Evolutionary conservation across 352 stramenopile species (phyloP), one percentile per base, ranked within the genome.

Genomic region (Globisporangium canariense): DNA sequence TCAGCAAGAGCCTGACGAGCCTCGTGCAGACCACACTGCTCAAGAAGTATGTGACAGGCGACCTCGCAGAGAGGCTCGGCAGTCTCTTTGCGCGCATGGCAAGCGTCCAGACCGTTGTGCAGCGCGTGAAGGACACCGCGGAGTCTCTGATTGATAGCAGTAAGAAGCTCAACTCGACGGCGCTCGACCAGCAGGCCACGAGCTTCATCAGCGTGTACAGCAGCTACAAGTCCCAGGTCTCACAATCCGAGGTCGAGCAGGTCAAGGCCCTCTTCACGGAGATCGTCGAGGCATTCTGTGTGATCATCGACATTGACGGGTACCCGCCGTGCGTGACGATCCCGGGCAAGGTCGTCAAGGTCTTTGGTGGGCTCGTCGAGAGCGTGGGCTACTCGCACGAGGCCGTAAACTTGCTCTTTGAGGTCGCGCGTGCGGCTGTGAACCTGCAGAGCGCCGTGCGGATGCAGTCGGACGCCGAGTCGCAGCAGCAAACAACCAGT

Each of bases 1-100:
- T 54, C 49, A 54, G 49, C 49, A 54, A 54, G 49, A 54, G 49
- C 49, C 49, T 54, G 5, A 54, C 49, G 25, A 54, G 36, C 49
- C 49, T 54, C 22, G 49, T 54, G 22, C 49, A 54, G 22, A 54
- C 49, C 4, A 54, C 49, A 20, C 49, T 36, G 25, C 49, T 54
- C 22, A 54, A 54, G 49, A 54, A 54, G 11, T 54, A 54, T 16
- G 49, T 54, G 22, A 25, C 47, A 2, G 47, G 4, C 2, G 47
- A 54, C 49, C 16, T 54, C 22, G 49, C 49, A 5, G 10, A 54
- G 22, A 54, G 4, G 22, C 49, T 54, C 49, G 32, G 49, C 49
- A 54, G 49, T 10, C 22, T 54, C 11, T 36, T 36, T 18, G 8
- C 25, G 5, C 49, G 49, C 22, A 54, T 54, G 49, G 22, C 32